Base-by-base conservation (phyloP, 208 protist species). In the Leptomonas pyrrhocoris region DNA sequence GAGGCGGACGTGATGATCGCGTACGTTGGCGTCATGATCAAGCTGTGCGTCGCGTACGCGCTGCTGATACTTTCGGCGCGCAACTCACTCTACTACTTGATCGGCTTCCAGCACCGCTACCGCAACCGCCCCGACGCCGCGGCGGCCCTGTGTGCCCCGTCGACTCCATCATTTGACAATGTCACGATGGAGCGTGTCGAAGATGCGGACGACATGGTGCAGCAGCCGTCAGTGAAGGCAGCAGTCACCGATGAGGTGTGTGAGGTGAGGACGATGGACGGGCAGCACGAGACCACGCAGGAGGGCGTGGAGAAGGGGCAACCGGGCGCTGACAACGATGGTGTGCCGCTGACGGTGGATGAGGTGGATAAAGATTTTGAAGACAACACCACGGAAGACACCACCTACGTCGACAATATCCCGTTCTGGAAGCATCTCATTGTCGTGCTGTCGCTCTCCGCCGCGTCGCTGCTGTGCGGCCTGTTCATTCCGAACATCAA, bases 401-500 rank as follows among this genome's bases (percentile, higher is more conserved):
- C 68, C 13, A 66, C 65, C 55, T 84, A 77, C 63, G 70, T 84
- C n/a, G 79, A 84, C 73, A 84, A 42, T 66, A 84, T 84, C 48
- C 79, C 79, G 16, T 70, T 77, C 55, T 79, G 65, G 68, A 49
- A 73, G 74, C 79, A 84, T 48, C 65, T 80, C 30, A 40, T 80
- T 27, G 79, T 75, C 25, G 79, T 84, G 30, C 49, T 74, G 2
- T 11, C 65, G 11, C 67, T 79, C 25, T 59, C 70, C 21, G 38
- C 78, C 34, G 70, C 71, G 1, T 79, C 74, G 36, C 80, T 93
- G 27, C 63, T 93, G 30, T 71, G 70, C 16, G 89, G 85, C 21
- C 43, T 95, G n/a, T 86, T 93, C 60, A 88, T 95, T 75, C 86
- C 86, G 21, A 83, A 77, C 55, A 84, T 95, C 61, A 84, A 79